phyloP scores from a whole-genome alignment of 371 early-diverging fungal species.

The Mucor irregularis region DNA sequence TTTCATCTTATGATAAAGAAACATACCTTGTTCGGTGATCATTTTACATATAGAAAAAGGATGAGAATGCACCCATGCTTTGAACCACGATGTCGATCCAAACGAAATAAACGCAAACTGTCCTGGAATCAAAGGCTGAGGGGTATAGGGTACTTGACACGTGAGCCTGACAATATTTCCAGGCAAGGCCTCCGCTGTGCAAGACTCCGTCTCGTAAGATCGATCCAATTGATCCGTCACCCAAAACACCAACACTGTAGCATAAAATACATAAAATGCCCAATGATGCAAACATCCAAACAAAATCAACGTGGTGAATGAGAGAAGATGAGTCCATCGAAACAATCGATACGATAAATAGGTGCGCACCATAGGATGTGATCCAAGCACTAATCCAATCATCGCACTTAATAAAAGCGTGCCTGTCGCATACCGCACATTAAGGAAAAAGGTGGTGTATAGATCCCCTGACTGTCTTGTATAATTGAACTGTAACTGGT shows the following conservation, averaged over 20 bases:
- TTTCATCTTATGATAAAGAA: no score
- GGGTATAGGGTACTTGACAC: constrained; percentile 19
- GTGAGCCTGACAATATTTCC: constrained; percentile 26
- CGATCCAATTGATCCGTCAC: constrained; percentile 29
- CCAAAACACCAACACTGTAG: constrained; percentile 26
- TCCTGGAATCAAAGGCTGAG: constrained; percentile 17
- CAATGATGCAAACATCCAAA: constrained; percentile 36
- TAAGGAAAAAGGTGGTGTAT: constrained; percentile 16
- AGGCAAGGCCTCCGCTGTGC: constrained; percentile 21
- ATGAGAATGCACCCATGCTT: constrained; percentile 19
- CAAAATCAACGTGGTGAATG: constrained; percentile 20
- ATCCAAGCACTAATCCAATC: constrained; percentile 20
- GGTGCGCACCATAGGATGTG: constrained; percentile 40
- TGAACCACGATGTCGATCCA: constrained; percentile 1
- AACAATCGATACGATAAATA: constrained; percentile 35
- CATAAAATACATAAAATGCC: constrained; percentile 36
- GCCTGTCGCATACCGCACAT: constrained; percentile 31
- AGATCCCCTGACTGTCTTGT: constrained; percentile 9
- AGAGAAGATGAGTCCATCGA: constrained; percentile 28
- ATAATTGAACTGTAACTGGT: constrained; percentile 29
- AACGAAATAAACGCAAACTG: constrained; percentile 34
- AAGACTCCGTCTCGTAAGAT: constrained; percentile 5
- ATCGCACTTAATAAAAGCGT: constrained; percentile 14
- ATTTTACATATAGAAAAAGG: constrained; percentile 42
- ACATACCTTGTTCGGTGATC: constrained; percentile 9